Base-by-base conservation (phyloP, 148 eudicot species). In the Chenopodium suecicum region DNA sequence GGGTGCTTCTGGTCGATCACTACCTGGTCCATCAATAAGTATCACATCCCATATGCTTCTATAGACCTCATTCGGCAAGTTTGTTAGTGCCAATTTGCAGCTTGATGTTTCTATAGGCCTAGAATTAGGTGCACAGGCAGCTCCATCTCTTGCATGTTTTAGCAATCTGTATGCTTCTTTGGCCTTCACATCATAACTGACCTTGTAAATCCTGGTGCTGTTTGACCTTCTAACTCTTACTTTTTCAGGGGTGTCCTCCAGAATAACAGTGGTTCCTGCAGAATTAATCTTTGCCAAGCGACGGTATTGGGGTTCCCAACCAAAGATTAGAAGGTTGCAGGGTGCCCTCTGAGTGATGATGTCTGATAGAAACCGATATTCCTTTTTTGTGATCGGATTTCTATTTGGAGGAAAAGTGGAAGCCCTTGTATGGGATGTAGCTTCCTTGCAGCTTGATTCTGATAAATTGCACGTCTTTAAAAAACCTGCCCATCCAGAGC, bases 321-420 rank as follows among this genome's bases (percentile, higher is more conserved):
- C 99, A 69, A 96, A 96, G 70, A 96, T 80, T 9, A 96, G 98
- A 75, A 96, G 83, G 80, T 91, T 92, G 88, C 98, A 96, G 14
- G 99, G 99, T 56, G 89, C 82, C 84, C 62, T 90, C 20, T 69
- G 73, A 27, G 91, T 83, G 83, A 96, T 73, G 23, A 94, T 79
- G 54, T 84, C 77, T 20, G 88, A 80, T 23, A 96, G 85, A 75
- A 96, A 90, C 58, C 50, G 83, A 29, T 52, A 77, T 68, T 96
- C 99, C 82, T 92, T 94, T 60, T 85, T 82, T 4, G 94, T 91
- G 17, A 88, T 81, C 41, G 60, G 80, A 4, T 69, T 73, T 9
- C 60, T 58, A 46, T 71, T 68, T 69, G 46, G 46, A 62, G 74
- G 23, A 9, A 69, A 5, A 7, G 63, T 70, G 16, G 73, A 71